Percentiles rank a stretch among this genome's conserved stretches.
These are phyloP conservation scores for Chimonanthus praecox DNA, from an alignment of 164 flowering plant genomes.

Conservation along the genomic window DNA sequence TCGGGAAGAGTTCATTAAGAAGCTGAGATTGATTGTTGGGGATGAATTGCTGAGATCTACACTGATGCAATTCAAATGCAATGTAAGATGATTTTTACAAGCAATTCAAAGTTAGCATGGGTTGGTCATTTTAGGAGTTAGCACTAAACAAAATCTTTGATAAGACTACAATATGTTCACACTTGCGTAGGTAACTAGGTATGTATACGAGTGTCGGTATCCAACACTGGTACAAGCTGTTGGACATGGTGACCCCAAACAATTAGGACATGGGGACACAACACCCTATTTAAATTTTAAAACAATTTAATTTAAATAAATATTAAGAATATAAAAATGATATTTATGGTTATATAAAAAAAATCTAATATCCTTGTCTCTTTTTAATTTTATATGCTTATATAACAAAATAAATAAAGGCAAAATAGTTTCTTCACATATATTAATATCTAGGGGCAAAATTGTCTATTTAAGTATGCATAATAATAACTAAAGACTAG, in stretches of 20 bases:
- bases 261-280: not conserved
- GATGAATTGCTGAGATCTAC: not conserved
- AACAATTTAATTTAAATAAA: too few species aligned
- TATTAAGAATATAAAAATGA: too few species aligned
- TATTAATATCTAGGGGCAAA: too few species aligned
- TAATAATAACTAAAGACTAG: too few species aligned
- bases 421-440: too few species aligned
- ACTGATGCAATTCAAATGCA: not conserved
- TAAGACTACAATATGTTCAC: not conserved
- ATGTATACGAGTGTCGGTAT: not conserved
- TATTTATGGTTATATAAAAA: too few species aligned
- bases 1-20: conserved; percentile 1
- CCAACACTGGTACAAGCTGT: not conserved
- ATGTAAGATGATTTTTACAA: not conserved
- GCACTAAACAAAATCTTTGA: not conserved
- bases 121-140: not conserved
- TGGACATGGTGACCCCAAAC: too few species aligned
- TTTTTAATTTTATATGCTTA: too few species aligned
- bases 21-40: conserved; percentile 1
- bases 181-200: not conserved
- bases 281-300: not conserved
- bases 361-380: too few species aligned
- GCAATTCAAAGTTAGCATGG: not conserved
- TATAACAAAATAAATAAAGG: too few species aligned
- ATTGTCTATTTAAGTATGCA: too few species aligned